These are phyloP conservation scores for Sisymbrium irio DNA, from an alignment of 345 rosid genomes.

Conservation along the genomic window DNA sequence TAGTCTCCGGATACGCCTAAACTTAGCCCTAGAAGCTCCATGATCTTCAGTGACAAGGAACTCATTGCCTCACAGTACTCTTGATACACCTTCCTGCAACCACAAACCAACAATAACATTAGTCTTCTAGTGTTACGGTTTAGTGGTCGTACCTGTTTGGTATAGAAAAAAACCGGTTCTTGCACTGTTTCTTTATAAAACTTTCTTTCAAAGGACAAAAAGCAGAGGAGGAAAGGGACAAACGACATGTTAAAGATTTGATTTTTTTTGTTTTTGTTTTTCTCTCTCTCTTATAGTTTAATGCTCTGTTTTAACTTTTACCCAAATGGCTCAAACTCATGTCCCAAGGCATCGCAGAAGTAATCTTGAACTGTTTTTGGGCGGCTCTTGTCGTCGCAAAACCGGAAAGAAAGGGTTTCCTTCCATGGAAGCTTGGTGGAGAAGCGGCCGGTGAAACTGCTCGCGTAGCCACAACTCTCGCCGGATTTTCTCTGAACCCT, in stretches of 20 bases:
- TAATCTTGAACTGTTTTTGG: conserved; percentile 56
- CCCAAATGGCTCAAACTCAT: conserved; percentile 66
- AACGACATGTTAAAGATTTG: conserved; percentile 25
- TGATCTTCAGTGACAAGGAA: conserved; percentile 72
- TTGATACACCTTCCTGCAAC: conserved; percentile 66
- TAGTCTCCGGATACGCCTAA: conserved; percentile 51
- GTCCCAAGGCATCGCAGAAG: conserved; percentile 60
- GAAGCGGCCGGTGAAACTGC: conserved; percentile 93
- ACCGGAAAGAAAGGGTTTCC: conserved; percentile 84
- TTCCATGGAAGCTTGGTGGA: conserved; percentile 95
- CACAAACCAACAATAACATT: conserved; percentile 14
- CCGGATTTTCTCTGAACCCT: conserved; percentile 69
- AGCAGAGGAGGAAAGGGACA: conserved; percentile 21
- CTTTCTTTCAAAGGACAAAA: not conserved
- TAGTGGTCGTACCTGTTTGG: not conserved
- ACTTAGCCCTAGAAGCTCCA: conserved; percentile 87
- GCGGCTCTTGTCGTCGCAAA: conserved; percentile 44
- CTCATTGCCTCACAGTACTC: conserved; percentile 85
- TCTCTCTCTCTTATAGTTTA: not conserved
- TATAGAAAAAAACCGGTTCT: not conserved
- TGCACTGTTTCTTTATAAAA: not conserved
- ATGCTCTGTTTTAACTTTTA: conserved; percentile 34
- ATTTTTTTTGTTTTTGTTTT: not conserved
- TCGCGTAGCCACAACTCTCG: conserved; percentile 89
- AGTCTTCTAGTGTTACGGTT: conserved; percentile 7